These are phyloP conservation scores for Colletotrichum sp. DNA, from an alignment of 2,329 filamentous ascomycete species.

Conservation along the genomic window DNA sequence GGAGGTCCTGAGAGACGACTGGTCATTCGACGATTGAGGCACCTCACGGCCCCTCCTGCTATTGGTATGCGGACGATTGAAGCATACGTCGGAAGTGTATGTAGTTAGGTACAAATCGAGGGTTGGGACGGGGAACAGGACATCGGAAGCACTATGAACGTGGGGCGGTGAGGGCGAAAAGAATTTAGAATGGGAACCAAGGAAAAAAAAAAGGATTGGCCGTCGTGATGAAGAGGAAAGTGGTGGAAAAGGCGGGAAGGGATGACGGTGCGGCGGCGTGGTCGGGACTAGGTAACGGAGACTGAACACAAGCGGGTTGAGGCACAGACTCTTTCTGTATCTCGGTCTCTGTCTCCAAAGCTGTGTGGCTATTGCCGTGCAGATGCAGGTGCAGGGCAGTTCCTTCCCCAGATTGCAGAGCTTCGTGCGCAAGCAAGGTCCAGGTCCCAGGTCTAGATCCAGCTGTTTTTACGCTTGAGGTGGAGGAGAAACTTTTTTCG, in stretches of 20 bases:
- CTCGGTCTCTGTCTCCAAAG: background rate
- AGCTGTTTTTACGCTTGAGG: background rate
- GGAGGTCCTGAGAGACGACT: background rate
- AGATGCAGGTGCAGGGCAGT: background rate
- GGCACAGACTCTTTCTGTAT: slow-evolving; percentile 1
- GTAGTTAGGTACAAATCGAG: background rate
- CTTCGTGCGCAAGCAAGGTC: background rate
- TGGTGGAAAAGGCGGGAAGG: slow-evolving; percentile 7
- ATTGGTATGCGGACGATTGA: background rate
- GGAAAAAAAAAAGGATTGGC: background rate
- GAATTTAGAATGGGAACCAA: background rate
- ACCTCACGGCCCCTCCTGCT: slow-evolving; percentile 5
- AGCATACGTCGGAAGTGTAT: slow-evolving; percentile 7
- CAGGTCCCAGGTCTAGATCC: background rate
- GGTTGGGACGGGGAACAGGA: background rate
- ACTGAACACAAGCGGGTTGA: background rate
- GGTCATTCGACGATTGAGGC: background rate
- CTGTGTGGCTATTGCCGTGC: background rate
- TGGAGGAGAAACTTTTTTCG: slow-evolving; percentile 3
- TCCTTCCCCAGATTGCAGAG: slow-evolving; percentile 19
- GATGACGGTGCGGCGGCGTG: background rate
- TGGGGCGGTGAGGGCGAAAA: background rate
- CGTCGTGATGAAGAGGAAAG: slow-evolving; percentile 5
- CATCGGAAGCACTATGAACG: background rate
- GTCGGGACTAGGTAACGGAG: background rate